Base-by-base conservation (phyloP, 441 rosid genomes). In the Populus hybrid region DNA sequence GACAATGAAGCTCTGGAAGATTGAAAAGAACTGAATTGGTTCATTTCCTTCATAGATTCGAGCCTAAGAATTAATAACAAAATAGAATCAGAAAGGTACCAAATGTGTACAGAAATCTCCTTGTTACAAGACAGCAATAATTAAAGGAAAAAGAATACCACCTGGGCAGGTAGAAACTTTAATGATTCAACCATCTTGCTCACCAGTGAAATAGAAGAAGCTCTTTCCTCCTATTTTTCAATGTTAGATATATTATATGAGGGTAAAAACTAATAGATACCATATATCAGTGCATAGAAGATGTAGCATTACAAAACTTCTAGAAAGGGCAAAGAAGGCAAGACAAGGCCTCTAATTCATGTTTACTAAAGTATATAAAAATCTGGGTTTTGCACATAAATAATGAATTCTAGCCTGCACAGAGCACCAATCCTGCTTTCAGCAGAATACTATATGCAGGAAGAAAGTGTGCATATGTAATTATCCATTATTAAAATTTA, bases 151-250 rank as follows among this genome's bases (percentile, higher is more conserved):
- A 75, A 28, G 73, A 79, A 79, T 80, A 78, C 65, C 75, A 97
- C 99, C 94, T 91, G 99, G 70, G 88, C 87, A 8, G 98, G 87
- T 77, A 86, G 83, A 86, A 91, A 94, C 89, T 97, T 97, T 87
- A 92, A 84, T 76, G 93, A 87, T 85, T 97, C 98, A 72, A 97
- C 87, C 97, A 97, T 93, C 88, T 90, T 93, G 83, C 87, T 87
- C 38, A 93, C 99, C 78, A 88, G 79, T 78, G 97, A 84, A 81
- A 83, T 82, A 61, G 99, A 90, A 75, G 93, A 85, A 63, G 88
- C 87, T 86, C 98, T 92, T 75, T 94, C 98, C 73, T 87, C 97
- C 99, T 97, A 87, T 73, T 77, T 75, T 65, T 82, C 32, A 71
- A 79, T 65, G 24, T 70, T 32, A 75, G 84, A 81, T 50, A 40